Conservation (phyloP, 139 green algal genomes). For the Tetraselmis chui region DNA sequence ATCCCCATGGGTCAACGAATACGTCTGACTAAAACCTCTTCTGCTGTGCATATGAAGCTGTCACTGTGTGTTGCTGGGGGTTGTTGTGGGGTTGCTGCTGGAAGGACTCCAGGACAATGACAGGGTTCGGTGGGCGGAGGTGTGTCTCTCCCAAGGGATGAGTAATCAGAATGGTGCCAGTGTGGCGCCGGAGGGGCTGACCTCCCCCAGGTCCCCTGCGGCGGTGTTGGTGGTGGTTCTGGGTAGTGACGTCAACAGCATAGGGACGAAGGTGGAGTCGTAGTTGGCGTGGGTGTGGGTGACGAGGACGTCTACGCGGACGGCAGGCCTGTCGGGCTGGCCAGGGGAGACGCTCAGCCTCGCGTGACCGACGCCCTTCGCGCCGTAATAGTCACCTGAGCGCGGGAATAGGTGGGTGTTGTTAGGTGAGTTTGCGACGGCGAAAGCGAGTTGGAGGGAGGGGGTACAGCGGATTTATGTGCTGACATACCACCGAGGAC, state of each 20-base stretch:
- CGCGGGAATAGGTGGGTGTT: not conserved
- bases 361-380: not conserved
- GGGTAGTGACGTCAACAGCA: not conserved
- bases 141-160: too few relatives aligned
- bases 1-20: too few relatives aligned
- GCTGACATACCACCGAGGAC: not conserved
- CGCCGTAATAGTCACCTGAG: not conserved
- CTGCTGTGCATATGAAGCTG: too few relatives aligned
- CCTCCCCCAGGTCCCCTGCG: too few relatives aligned
- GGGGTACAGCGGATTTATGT: not conserved
- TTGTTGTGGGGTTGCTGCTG: too few relatives aligned
- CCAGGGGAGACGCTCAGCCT: not conserved
- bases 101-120: too few relatives aligned
- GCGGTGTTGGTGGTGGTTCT: too few relatives aligned
- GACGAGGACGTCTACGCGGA: not conserved
- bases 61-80: too few relatives aligned
- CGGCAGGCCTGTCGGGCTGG: not conserved
- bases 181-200: too few relatives aligned
- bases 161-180: too few relatives aligned
- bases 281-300: not conserved
- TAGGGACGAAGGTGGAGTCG: not conserved
- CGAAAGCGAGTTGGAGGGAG: not conserved
- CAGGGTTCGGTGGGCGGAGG: too few relatives aligned
- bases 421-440: not conserved
- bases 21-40: too few relatives aligned